Evolutionary conservation across 2,329 filamentous ascomycete species (phyloP).

Genomic region (Ascochyta viciae-villosae): DNA sequence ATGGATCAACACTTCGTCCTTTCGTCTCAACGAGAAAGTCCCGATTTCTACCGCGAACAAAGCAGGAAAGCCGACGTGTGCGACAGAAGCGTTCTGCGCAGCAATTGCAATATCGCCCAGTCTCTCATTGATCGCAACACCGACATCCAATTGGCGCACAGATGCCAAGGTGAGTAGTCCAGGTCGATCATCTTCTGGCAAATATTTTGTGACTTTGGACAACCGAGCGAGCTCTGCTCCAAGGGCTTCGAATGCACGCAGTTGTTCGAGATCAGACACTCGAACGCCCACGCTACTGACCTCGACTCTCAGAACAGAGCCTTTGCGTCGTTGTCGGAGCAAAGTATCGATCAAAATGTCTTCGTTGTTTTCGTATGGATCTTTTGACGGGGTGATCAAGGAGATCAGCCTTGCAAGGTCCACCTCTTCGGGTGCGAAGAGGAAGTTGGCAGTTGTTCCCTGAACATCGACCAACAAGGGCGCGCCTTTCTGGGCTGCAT

Average conservation of each 20-base stretch:
- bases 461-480: slow-evolving; percentile 69
- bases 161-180: slow-evolving; percentile 79
- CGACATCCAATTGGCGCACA: slow-evolving; percentile 68
- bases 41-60: slow-evolving; percentile 80
- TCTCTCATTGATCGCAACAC: slow-evolving; percentile 69
- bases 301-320: slow-evolving; percentile 76
- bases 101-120: slow-evolving; percentile 66
- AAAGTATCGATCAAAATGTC: slow-evolving; percentile 95
- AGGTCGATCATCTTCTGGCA: slow-evolving; percentile 93
- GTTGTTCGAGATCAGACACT: slow-evolving; percentile 68
- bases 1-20: slow-evolving; percentile 76
- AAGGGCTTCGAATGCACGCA: slow-evolving; percentile 73
- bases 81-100: slow-evolving; percentile 37
- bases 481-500: slow-evolving; percentile 61
- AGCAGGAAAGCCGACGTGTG: slow-evolving; percentile 80
- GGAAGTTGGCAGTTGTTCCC: slow-evolving; percentile 73
- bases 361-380: slow-evolving; percentile 87
- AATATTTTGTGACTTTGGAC: slow-evolving; percentile 88
- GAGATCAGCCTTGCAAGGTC: slow-evolving; percentile 85
- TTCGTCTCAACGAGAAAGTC: slow-evolving; percentile 67
- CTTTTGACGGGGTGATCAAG: slow-evolving; percentile 88
- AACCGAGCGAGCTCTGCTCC: slow-evolving; percentile 81
- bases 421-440: slow-evolving; percentile 73
- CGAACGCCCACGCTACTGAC: slow-evolving; percentile 69
- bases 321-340: slow-evolving; percentile 83